A percentile compares a stretch with the other conserved stretches of the same genome.
These are phyloP conservation scores for Hymenoscyphus infarciens DNA, from an alignment of 2,329 filamentous ascomycete genomes.

Conservation along the genomic window DNA sequence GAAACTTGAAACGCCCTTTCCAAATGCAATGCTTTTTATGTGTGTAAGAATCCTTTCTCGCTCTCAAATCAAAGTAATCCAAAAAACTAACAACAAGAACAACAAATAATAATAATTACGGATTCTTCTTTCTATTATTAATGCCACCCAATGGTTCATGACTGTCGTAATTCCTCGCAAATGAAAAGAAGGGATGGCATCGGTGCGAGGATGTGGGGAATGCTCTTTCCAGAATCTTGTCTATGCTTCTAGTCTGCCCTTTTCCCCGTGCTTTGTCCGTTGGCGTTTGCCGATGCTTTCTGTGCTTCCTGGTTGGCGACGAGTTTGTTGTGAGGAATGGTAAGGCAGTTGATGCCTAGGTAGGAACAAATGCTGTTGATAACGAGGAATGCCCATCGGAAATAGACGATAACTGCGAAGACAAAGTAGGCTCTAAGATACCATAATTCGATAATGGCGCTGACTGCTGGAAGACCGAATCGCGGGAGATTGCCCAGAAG, in stretches of 20 bases:
- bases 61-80: background rate
- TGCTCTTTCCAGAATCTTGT: background rate
- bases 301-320: conserved; percentile 29
- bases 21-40: conserved; percentile 2
- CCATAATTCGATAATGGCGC: conserved; percentile 63
- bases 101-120: background rate
- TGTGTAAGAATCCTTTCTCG: background rate
- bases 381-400: conserved; percentile 87
- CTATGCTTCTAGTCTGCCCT: conserved; percentile 25
- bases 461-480: conserved; percentile 66
- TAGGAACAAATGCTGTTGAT: conserved; percentile 89
- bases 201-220: background rate
- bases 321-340: conserved; percentile 63
- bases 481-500: conserved; percentile 77
- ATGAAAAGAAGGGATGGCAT: background rate
- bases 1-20: conserved; percentile 1
- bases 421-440: conserved; percentile 84
- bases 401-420: conserved; percentile 83
- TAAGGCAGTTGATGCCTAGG: conserved; percentile 90
- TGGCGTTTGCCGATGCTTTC: conserved; percentile 24
- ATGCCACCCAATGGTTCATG: background rate
- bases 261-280: conserved; percentile 27
- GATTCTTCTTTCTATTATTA: conserved; percentile 3
- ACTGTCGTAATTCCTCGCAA: conserved; percentile 1
- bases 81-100: background rate